phyloP scores from a whole-genome alignment of 352 stramenopile genomes.

The Phytophthora pistaciae region DNA sequence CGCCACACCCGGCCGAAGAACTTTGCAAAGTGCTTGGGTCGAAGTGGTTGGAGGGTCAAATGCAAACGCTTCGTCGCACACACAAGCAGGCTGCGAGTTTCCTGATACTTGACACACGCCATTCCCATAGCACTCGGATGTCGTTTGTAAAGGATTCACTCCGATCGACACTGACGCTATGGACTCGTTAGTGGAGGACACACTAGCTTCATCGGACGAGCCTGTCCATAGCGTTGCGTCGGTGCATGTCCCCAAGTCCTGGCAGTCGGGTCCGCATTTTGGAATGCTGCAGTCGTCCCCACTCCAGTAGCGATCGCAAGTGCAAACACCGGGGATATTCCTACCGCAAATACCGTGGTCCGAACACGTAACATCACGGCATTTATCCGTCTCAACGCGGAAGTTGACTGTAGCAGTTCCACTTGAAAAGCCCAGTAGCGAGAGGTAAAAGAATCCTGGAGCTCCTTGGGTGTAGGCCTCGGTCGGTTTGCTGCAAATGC shows the following conservation, averaged over 20 bases:
- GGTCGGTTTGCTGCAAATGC: conserved; percentile 62
- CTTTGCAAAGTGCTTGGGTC: conserved; percentile 66
- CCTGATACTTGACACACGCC: conserved; percentile 57
- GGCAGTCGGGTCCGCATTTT: conserved; percentile 76
- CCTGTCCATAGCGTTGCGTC: conserved; percentile 28
- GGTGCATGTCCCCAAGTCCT: conserved; percentile 63
- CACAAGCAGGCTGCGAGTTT: conserved; percentile 47
- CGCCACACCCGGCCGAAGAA: conserved; percentile 62
- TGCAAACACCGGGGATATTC: conserved; percentile 73
- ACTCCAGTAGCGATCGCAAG: conserved; percentile 79
- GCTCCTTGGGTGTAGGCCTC: conserved; percentile 61
- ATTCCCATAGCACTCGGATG: conserved; percentile 80
- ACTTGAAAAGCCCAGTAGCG: conserved; percentile 64
- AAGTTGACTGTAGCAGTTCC: conserved; percentile 44
- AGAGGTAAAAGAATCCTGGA: conserved; percentile 77
- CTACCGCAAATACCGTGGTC: conserved; percentile 66
- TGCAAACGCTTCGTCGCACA: conserved; percentile 73
- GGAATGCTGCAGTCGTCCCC: conserved; percentile 79
- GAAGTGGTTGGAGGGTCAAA: conserved; percentile 53
- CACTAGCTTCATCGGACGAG: not conserved
- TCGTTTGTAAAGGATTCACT: conserved; percentile 53
- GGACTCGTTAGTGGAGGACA: not conserved
- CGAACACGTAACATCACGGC: conserved; percentile 66
- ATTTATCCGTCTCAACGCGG: conserved; percentile 71
- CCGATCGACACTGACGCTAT: conserved; percentile 27